phyloP scores from a whole-genome alignment of 257 asterid species.

The Mitragyna speciosa region DNA sequence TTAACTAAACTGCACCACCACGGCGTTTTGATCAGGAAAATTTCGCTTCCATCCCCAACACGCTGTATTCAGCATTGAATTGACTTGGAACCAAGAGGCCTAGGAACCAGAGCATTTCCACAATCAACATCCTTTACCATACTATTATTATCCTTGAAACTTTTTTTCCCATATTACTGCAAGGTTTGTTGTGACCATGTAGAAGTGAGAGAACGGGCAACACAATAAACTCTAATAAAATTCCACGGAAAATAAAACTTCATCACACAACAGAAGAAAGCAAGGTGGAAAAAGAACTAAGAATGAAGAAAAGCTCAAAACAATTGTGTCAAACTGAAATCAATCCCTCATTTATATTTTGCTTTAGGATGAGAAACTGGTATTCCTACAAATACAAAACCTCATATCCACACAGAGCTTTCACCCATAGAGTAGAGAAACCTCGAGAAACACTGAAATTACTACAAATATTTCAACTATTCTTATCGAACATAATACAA shows the following conservation, averaged over 20 bases:
- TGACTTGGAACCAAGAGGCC: too few species aligned
- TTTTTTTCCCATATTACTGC: too few species aligned
- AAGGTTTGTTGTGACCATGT: too few species aligned
- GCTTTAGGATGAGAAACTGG: background rate
- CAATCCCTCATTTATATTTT: constrained; percentile 5
- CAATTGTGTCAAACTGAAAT: background rate
- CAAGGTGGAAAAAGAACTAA: background rate
- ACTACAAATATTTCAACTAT: constrained; percentile 3
- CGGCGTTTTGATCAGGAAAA: background rate
- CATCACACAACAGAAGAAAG: background rate
- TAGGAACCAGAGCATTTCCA: background rate
- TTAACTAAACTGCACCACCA: background rate
- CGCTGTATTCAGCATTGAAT: background rate
- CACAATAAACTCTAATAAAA: background rate
- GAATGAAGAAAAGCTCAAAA: background rate
- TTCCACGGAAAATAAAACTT: background rate
- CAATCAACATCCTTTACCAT: background rate
- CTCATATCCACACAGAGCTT: constrained; percentile 16
- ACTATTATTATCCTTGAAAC: background rate
- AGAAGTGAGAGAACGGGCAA: background rate
- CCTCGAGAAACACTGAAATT: constrained; percentile 13
- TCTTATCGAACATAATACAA: constrained; percentile 3
- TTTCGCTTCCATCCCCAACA: background rate
- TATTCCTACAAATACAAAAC: constrained; percentile 9
- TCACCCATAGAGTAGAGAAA: constrained; percentile 1